Evolutionary conservation across 2,329 filamentous ascomycete genomes (phyloP), one percentile per base, ranked within the genome.

Genomic region (Graphilbum sp.): DNA sequence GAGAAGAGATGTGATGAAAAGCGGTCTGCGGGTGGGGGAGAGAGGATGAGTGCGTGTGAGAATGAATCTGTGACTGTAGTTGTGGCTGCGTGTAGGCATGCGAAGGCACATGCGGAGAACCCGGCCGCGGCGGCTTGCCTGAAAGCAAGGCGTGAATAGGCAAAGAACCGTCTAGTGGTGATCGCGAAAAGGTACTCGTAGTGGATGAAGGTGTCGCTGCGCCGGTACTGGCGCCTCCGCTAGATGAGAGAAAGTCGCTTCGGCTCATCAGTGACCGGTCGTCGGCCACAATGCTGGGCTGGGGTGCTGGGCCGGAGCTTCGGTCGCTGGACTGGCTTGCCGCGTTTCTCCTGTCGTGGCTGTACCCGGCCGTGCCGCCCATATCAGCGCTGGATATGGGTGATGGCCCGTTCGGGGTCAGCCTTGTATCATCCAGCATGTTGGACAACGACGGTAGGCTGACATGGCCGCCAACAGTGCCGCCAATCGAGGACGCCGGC

Each of bases 101-200:
- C n/a, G 27, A 24, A 15, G 36, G 21, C 15, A 35, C 19, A 18
- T 31, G 20, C 11, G 38, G 21, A n/a, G 32, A 17, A 6, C 30
- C 37, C 3, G 38, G 38, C 23, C 36, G 35, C n/a, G 37, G 15
- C 2, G 41, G 25, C 37, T 43, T 45, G 17, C 37, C 43, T 5
- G 45, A 44, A 11, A 73, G 52, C 1, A 74, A 54, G 0, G 67
- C 62, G 44, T 72, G 68, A 19, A 73, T 72, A 2, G 69, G 67
- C 11, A 73, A 46, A 1, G 65, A 57, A 0, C 65, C 62, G 29
- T 72, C 69, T 34, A 63, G 60, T 0, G 63, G 59, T 5, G 62
- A 63, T 32, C 67, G 57, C 2, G 61, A 56, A n/a, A 52, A 51
- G 19, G 52, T 49, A 18, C 30, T 36, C 17, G 34, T 16, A 18